These are phyloP conservation scores for Ascochyta pisi DNA, from an alignment of 2,329 filamentous ascomycete species.

Conservation along the genomic window DNA sequence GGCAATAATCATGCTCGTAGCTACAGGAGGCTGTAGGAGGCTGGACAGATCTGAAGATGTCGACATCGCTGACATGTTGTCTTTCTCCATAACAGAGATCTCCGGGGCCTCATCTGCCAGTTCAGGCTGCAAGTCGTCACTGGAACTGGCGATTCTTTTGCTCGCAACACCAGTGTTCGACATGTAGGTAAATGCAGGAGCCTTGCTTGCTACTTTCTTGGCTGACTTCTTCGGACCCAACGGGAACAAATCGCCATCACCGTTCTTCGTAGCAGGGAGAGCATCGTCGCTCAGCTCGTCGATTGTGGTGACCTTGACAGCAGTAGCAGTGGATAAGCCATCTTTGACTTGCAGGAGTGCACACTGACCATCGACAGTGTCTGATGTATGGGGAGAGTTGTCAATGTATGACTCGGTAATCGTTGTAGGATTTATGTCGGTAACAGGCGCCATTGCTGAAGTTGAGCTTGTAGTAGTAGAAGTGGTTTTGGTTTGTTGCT, in stretches of 20 bases:
- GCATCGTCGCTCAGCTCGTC: background rate
- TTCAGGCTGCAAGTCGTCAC: background rate
- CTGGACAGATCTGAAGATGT: background rate
- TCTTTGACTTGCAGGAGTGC: background rate
- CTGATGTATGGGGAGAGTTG: background rate
- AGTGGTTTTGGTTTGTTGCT: background rate
- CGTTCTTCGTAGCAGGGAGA: background rate
- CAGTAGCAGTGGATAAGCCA: background rate
- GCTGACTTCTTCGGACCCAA: background rate
- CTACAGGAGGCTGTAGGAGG: background rate
- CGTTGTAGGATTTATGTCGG: background rate
- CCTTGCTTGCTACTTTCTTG: background rate
- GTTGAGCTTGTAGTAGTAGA: background rate
- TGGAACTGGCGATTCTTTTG: conserved; percentile 4
- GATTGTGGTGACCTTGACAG: background rate
- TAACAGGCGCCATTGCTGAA: background rate
- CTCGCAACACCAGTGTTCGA: background rate
- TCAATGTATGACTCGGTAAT: background rate
- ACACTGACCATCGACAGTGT: background rate
- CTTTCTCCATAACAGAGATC: background rate
- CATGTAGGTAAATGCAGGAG: background rate
- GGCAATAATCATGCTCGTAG: background rate
- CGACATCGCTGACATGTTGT: background rate
- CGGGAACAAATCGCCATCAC: background rate
- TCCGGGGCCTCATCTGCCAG: background rate